Evolutionary conservation across 164 flowering plant genomes (phyloP).

Genomic region (Buxus sempervirens): DNA sequence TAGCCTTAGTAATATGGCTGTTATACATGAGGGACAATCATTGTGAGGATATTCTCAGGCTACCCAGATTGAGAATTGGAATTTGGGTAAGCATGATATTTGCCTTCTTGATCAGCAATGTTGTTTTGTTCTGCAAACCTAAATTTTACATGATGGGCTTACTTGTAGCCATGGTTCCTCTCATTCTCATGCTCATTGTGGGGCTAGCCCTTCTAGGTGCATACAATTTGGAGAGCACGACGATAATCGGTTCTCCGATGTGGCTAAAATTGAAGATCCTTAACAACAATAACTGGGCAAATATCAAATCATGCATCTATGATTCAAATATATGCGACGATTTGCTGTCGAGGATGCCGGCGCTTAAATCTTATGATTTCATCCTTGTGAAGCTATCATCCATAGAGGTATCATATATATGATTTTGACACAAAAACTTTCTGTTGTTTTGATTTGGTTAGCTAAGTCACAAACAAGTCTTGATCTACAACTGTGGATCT

Average conservation of each 20-base stretch:
- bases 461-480: not conserved
- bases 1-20: conserved; percentile 31
- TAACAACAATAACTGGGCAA: conserved; percentile 22
- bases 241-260: conserved; percentile 28
- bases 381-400: conserved; percentile 19
- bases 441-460: no score
- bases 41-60: conserved; percentile 32
- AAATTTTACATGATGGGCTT: conserved; percentile 22
- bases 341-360: conserved; percentile 14
- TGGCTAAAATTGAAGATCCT: conserved; percentile 31
- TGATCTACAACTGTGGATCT: no score
- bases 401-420: conserved; percentile 27
- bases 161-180: conserved; percentile 22
- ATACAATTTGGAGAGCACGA: conserved; percentile 23
- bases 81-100: conserved; percentile 26
- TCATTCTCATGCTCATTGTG: conserved; percentile 28
- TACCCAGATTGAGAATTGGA: conserved; percentile 21
- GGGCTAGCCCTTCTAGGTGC: conserved; percentile 36
- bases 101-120: conserved; percentile 29
- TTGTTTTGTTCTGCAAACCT: conserved; percentile 14
- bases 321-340: conserved; percentile 22
- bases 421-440: not conserved
- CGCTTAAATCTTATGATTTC: conserved; percentile 19
- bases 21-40: conserved; percentile 34
- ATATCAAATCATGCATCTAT: conserved; percentile 34